Conservation (phyloP, 2,329 filamentous ascomycete genomes). For the Monosporascus sp. region DNA sequence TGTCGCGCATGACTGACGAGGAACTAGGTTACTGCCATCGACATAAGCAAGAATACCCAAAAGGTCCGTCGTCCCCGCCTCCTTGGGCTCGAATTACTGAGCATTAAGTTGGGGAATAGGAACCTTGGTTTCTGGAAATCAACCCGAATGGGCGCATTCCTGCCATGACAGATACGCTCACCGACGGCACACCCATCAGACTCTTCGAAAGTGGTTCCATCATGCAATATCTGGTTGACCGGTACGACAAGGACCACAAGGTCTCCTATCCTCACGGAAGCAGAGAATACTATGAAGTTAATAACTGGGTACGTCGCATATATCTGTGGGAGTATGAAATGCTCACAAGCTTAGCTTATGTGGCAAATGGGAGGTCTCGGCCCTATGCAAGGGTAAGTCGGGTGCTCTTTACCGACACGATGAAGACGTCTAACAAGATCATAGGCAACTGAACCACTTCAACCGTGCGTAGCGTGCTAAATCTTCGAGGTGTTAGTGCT, state of each 20-base stretch:
- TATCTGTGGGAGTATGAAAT: neutral
- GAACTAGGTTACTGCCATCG: slow-evolving; percentile 51
- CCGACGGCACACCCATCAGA: slow-evolving; percentile 65
- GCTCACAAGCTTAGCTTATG: slow-evolving; percentile 42
- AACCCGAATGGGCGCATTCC: slow-evolving; percentile 93
- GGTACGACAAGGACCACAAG: slow-evolving; percentile 78
- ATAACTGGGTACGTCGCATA: slow-evolving; percentile 59
- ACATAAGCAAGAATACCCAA: slow-evolving; percentile 71
- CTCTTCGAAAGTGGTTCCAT: slow-evolving; percentile 83
- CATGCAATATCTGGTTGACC: slow-evolving; percentile 75
- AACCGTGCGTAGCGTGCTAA: slow-evolving; percentile 39
- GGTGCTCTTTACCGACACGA: neutral
- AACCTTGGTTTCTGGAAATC: slow-evolving; percentile 83
- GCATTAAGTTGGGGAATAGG: slow-evolving; percentile 18
- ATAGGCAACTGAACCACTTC: slow-evolving; percentile 76
- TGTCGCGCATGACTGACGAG: slow-evolving; percentile 2
- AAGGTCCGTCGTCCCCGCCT: slow-evolving; percentile 43
- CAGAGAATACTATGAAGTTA: slow-evolving; percentile 72
- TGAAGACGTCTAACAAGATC: slow-evolving; percentile 4
- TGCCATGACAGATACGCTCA: slow-evolving; percentile 73
- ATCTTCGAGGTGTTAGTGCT: neutral
- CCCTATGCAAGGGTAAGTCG: slow-evolving; percentile 63
- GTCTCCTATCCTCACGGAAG: slow-evolving; percentile 70
- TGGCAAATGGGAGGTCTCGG: slow-evolving; percentile 78
- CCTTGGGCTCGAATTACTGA: slow-evolving; percentile 1